Evolutionary conservation across 1,284 basidiomycete species (phyloP).

Genomic region (Cryptococcus jaspeensis): DNA sequence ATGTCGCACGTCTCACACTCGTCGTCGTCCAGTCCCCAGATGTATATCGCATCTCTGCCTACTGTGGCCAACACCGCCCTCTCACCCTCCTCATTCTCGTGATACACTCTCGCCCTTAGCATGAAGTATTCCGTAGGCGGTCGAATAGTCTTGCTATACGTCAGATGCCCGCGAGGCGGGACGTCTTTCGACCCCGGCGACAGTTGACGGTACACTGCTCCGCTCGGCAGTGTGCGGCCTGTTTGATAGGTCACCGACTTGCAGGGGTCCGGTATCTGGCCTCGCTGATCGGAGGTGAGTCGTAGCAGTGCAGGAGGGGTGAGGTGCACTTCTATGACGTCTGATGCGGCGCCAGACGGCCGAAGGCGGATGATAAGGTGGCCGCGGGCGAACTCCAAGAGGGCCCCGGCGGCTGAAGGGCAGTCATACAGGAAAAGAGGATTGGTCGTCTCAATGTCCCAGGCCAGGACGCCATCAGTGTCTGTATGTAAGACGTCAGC

Average conservation of each 20-base stretch:
- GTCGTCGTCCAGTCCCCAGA: conserved; percentile 42
- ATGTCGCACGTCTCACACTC: conserved; percentile 24
- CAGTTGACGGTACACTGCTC: not conserved
- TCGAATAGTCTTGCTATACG: conserved; percentile 33
- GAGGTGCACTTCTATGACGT: conserved; percentile 13
- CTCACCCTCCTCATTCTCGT: conserved; percentile 19
- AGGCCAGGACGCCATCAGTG: conserved; percentile 26
- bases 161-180: conserved; percentile 38
- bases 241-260: conserved; percentile 8
- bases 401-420: conserved; percentile 21
- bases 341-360: too few species aligned
- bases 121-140: conserved; percentile 34
- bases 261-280: not conserved
- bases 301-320: conserved; percentile 9
- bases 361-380: conserved; percentile 34
- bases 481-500: too few species aligned
- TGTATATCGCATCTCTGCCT: conserved; percentile 29
- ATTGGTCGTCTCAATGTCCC: conserved; percentile 20
- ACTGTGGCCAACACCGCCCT: conserved; percentile 33
- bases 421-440: conserved; percentile 29
- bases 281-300: conserved; percentile 1
- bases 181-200: conserved; percentile 1
- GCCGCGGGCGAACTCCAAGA: conserved; percentile 43
- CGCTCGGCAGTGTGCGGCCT: conserved; percentile 9
- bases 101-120: conserved; percentile 39